phyloP scores from a whole-genome alignment of 306 rosid genomes.

The Carpinus fangiana region DNA sequence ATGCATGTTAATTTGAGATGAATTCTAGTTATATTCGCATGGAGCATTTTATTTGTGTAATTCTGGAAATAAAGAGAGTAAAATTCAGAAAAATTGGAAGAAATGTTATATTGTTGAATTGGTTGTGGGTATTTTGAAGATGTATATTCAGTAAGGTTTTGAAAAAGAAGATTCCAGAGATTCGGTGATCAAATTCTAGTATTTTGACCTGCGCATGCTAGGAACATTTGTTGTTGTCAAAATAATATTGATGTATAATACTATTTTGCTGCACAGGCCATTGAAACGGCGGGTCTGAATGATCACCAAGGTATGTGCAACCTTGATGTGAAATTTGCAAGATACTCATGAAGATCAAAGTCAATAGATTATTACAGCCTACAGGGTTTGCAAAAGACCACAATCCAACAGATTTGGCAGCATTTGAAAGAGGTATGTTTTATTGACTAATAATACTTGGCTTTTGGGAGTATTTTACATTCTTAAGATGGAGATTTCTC shows the following conservation, averaged over 20 bases:
- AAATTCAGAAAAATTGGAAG: no score
- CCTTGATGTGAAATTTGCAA: conserved; percentile 57
- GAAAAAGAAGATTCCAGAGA: no score
- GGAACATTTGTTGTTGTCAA: no score
- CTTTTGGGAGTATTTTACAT: not conserved
- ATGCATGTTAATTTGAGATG: no score
- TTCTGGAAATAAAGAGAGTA: not conserved
- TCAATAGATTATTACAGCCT: conserved; percentile 40
- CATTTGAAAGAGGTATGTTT: conserved; percentile 67
- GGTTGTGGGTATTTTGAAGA: no score
- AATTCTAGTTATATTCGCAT: not conserved
- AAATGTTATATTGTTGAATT: no score
- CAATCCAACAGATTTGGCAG: conserved; percentile 59
- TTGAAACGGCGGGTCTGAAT: conserved; percentile 56
- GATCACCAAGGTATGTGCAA: conserved; percentile 48
- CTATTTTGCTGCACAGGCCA: conserved; percentile 50
- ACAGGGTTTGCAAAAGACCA: conserved; percentile 57
- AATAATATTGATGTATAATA: no score
- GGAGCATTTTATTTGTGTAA: not conserved
- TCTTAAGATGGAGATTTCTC: no score
- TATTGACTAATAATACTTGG: conserved; percentile 13
- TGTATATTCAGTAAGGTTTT: no score
- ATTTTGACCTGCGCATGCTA: no score
- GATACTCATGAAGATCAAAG: conserved; percentile 72
- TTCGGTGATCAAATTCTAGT: no score